Evolutionary conservation across 2,329 filamentous ascomycete genomes (phyloP), one percentile per base, ranked within the genome.

Genomic region (Phyllosticta citribraziliensis): DNA sequence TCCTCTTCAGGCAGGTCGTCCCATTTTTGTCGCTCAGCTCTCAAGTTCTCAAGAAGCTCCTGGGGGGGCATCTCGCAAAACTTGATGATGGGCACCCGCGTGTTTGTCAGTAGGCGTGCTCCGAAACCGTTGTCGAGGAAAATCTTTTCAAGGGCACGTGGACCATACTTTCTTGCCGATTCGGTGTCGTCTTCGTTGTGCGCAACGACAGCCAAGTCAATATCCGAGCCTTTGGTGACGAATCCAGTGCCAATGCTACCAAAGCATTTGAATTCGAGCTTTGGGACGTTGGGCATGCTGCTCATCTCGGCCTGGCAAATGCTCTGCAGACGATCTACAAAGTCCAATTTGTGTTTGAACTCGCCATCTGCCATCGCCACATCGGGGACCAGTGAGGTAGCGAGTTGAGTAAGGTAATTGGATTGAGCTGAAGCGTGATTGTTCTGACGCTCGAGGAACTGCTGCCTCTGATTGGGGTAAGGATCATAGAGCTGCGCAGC

Each of bases 21-120:
- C 88, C 89, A 93, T 68, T 86, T 89, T 52, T 78, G 74, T 6
- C 88, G 82, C 67, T 88, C 87, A 35, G 84, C 80, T 4, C 82
- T 69, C 5, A 95, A 79, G 61, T 83, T 84, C 10, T 76, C 70
- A 14, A 81, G 81, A 1, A 95, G 78, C 61, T 81, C 78, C 1
- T 80, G 73, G 0, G 82, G 80, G 2, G 91, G 91, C 52, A 76
- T 82, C 70, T 93, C 82, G 68, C 91, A 96, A 17, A 96, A 80
- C 70, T 95, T 94, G 70, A 96, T 87, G 65, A 96, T 95, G 0
- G 91, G 90, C 3, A 96, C 88, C 64, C 91, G 82, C 1, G 91
- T 94, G 59, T 85, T 84, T 1, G 88, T 88, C 2, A 96, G 79
- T 3, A 96, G 78, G 4, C 89, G 83, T 17, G 89, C 91, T 2